Percentiles rank a stretch among this genome's conserved stretches.
Evolutionary conservation across 345 rosid species (phyloP).

Genomic region (Gossypium turneri): DNA sequence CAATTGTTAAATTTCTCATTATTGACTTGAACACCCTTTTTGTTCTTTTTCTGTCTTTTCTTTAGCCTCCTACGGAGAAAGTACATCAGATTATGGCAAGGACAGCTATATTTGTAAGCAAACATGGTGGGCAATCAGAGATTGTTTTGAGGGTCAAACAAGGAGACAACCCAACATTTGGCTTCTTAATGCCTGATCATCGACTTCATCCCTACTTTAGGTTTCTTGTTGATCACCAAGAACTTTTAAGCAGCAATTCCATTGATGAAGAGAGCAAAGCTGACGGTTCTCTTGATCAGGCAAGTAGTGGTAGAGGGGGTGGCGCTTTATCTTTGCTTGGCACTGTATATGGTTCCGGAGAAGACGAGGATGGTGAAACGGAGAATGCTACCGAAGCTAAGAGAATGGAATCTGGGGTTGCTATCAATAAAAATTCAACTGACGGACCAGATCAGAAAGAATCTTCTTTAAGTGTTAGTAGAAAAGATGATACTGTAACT

Average conservation of each 20-base stretch:
- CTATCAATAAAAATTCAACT: conserved; percentile 26
- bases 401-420: conserved; percentile 22
- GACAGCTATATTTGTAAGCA: conserved; percentile 80
- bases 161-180: conserved; percentile 91
- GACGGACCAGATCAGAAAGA: conserved; percentile 36
- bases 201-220: conserved; percentile 70
- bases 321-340: conserved; percentile 93
- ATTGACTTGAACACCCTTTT: conserved; percentile 24
- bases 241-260: conserved; percentile 53
- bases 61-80: conserved; percentile 92
- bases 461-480: conserved; percentile 23
- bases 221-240: conserved; percentile 83
- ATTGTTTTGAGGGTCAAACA: conserved; percentile 94
- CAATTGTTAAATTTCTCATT: conserved; percentile 14
- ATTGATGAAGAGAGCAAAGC: conserved; percentile 40
- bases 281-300: conserved; percentile 30
- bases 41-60: conserved; percentile 21
- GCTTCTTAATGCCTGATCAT: conserved; percentile 92
- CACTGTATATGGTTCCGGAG: conserved; percentile 69
- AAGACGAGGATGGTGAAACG: conserved; percentile 65
- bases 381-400: conserved; percentile 31
- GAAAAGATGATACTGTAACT: conserved; percentile 32
- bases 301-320: conserved; percentile 35
- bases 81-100: conserved; percentile 87
- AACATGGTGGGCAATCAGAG: conserved; percentile 89